Percentiles rank a stretch among this genome's conserved stretches.
Evolutionary conservation across 495 filamentous ascomycete species (phyloP).

Genomic region (Tuber borchii): DNA sequence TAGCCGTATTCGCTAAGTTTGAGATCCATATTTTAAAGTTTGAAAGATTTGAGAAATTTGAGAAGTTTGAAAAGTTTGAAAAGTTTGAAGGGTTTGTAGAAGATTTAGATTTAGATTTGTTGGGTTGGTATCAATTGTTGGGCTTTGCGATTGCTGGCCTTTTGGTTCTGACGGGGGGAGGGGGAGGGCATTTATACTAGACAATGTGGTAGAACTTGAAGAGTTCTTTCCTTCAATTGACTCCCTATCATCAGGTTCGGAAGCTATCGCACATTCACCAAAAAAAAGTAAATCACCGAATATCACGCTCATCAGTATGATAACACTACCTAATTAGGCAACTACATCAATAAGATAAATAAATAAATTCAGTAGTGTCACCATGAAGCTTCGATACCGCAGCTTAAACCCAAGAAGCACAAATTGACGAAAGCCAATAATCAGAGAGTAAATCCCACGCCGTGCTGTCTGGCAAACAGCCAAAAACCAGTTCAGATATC

Average conservation of each 20-base stretch:
- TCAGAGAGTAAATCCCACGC: not conserved
- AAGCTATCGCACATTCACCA: not conserved
- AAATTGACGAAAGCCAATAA: not conserved
- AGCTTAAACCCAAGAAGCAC: not conserved
- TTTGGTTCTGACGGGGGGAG: not conserved
- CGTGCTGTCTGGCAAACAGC: too few species aligned
- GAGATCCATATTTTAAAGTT: not conserved
- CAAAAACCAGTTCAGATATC: too few species aligned
- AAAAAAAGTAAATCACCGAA: not conserved
- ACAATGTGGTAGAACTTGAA: not conserved
- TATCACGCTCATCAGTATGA: not conserved
- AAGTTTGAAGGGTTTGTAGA: not conserved
- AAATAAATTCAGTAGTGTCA: not conserved
- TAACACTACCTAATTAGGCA: not conserved
- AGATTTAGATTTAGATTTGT: not conserved
- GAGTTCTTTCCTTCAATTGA: not conserved
- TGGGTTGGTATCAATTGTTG: not conserved
- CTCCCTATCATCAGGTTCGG: not conserved
- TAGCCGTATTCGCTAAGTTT: not conserved
- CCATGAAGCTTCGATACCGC: not conserved
- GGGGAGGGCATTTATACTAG: not conserved
- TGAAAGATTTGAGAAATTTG: not conserved
- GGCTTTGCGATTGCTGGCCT: not conserved
- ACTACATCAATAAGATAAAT: not conserved
- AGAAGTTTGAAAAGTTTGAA: not conserved